Evolutionary conservation across 139 green algal genomes (phyloP), one percentile per base, ranked within the genome.

Genomic region (Chlorella sp.): DNA sequence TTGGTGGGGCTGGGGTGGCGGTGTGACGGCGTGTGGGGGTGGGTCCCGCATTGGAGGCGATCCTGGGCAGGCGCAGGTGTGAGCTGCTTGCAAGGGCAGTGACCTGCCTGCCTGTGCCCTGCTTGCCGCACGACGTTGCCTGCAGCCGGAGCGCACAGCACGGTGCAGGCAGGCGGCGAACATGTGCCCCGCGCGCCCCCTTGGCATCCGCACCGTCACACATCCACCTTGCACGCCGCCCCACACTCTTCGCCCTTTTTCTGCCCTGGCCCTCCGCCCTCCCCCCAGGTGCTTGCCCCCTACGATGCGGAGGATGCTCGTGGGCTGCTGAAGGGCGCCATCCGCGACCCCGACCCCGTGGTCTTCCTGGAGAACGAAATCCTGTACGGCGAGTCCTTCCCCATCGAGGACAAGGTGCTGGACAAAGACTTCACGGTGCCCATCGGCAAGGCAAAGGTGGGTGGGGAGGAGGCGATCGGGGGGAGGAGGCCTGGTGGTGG

Each of bases 291-390:
- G 73, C n/a, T 99, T 34, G 95, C 96, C 0, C 98, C 98, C 2
- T 99, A 99, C 90, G 97, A 98, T 78, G 91, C 92, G 28, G 98
- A 99, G 93, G 98, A 99, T 89, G 92, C 95, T 0, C 92, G 98
- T 5, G 98, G 98, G 0, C 94, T 99, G 53, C 71, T 99, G 73
- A 99, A 99, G 94, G 97, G 97, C 0, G 95, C 98, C 80, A 99
- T 99, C 86, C 93, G 98, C 26, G 98, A 99, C 92, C 95, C 96
- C 7, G 98, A 99, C 90, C 98, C 98, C 19, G 84, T 99, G 16
- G 93, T 99, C 12, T 97, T 99, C 83, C 94, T 99, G 68, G 98
- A 99, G 94, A 99, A 99, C 86, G 98, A 99, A 90, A 96, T 99
- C 32, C 91, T 99, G 88, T 99, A 99, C 89, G 97, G 98, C 60